These are phyloP conservation scores for Vinca minor DNA, from an alignment of 257 asterid genomes.

Conservation along the genomic window DNA sequence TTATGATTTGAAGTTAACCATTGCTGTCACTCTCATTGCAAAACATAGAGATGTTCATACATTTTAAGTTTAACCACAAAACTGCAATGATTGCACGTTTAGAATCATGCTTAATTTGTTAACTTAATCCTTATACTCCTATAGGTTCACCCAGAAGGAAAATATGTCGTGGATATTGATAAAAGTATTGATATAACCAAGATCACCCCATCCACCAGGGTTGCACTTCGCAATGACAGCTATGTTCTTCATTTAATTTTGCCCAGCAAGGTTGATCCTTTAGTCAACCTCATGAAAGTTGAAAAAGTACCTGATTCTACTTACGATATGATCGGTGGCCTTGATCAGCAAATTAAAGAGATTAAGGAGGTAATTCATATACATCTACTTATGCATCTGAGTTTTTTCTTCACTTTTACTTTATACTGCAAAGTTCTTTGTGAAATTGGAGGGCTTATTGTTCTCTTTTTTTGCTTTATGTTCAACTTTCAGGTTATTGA, in stretches of 20 bases:
- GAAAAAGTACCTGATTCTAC: slow-evolving; percentile 95
- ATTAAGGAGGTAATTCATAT: slow-evolving; percentile 60
- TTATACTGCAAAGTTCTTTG: background rate
- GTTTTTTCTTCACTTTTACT: background rate
- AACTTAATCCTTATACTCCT: slow-evolving; percentile 11
- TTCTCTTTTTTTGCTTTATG: background rate
- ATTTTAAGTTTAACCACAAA: background rate
- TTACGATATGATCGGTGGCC: slow-evolving; percentile 96
- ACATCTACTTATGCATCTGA: background rate
- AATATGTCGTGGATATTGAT: slow-evolving; percentile 79
- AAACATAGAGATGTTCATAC: background rate
- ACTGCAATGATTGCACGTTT: background rate
- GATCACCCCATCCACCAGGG: slow-evolving; percentile 85
- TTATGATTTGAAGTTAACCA: background rate
- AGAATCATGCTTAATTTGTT: background rate
- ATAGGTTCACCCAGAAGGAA: slow-evolving; percentile 94
- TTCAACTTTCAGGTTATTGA: slow-evolving; percentile 44
- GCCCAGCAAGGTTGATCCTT: slow-evolving; percentile 94
- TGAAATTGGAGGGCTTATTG: background rate
- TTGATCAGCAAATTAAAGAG: slow-evolving; percentile 90
- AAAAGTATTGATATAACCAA: slow-evolving; percentile 83
- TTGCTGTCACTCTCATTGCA: background rate
- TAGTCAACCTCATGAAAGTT: slow-evolving; percentile 95
- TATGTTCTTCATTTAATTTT: slow-evolving; percentile 81
- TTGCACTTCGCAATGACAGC: slow-evolving; percentile 89